Conservation (phyloP, 139 green algal genomes). For the Eudorina sp. region DNA sequence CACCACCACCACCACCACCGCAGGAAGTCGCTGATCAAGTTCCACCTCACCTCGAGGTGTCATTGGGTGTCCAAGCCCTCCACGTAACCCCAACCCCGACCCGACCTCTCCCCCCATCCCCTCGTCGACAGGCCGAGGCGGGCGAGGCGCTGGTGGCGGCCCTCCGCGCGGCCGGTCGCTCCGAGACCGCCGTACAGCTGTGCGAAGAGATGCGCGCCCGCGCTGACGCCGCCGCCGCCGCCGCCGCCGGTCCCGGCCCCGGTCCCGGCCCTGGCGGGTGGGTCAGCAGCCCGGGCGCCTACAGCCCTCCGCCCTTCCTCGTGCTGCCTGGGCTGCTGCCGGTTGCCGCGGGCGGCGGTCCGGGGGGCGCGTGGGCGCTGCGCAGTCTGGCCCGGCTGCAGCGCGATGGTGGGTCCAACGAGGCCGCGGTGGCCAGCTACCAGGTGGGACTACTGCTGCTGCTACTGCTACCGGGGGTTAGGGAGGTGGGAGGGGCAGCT, state of each 20-base stretch:
- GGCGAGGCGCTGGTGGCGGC: constrained; percentile 68
- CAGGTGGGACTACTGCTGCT: no score
- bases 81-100: not conserved
- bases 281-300: not conserved
- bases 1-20: no score
- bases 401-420: constrained; percentile 11
- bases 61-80: no score
- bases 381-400: constrained; percentile 32
- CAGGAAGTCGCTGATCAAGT: no score
- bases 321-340: constrained; percentile 9
- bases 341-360: not conserved
- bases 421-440: constrained; percentile 29
- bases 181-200: constrained; percentile 54
- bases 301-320: not conserved
- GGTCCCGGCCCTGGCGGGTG: no score
- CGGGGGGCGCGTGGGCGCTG: constrained; percentile 27
- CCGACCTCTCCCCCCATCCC: not conserved
- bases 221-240: not conserved
- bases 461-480: no score
- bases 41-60: not conserved
- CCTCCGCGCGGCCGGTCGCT: constrained; percentile 45
- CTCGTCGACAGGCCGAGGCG: constrained; percentile 50
- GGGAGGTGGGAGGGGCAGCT: no score
- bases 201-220: constrained; percentile 54
- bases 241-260: no score